Evolutionary conservation across 768 basidiomycete species (phyloP), one percentile per base, ranked within the genome.

Genomic region (Lactifluus echinatus): DNA sequence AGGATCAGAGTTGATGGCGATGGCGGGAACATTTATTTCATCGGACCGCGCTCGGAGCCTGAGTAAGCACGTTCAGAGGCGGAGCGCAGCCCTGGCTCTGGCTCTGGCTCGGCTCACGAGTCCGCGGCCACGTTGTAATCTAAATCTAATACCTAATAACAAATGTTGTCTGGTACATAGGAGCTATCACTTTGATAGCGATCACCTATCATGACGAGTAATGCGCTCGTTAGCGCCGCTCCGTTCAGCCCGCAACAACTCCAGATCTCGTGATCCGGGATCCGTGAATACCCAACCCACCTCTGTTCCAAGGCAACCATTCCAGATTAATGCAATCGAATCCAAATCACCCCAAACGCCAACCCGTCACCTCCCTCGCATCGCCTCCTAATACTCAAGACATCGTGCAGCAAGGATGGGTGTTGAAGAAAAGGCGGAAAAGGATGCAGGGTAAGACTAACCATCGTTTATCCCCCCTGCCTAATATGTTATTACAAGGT

Each of bases 341-440:
- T 37, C n/a, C 52, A 39, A 33, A 15, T 37, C 57, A 29, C 21
- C 10, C 47, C 4, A 29, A 55, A 10, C 51, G 15, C 6, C 31
- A 33, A 3, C n/a, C 48, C 19, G 8, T 8, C 19, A 31, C 42
- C 1, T 39, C 17, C 4, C 11, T 23, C n/a, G 39, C 34, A 17
- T 34, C 50, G 29, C 21, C 43, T 26, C 53, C 28, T 5, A 44
- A 34, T 14, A 21, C 50, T 4, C 33, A 11, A 19, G 65, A 63
- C 29, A 66, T 82, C 49, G 61, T 86, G 4, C 76, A 72, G 50
- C 77, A 87, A 64, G 89, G 89, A 72, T 92, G 88, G 88, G 72
- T 91, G 5, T 75, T 92, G 59, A 92, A 92, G 74, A 93, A 93
- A 72, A 76, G 89, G 63, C 75, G 89, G 62, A 90, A 89, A 77